These are phyloP conservation scores for Pseudozyma hubeiensis DNA, from an alignment of 1,284 basidiomycete genomes.

Conservation along the genomic window DNA sequence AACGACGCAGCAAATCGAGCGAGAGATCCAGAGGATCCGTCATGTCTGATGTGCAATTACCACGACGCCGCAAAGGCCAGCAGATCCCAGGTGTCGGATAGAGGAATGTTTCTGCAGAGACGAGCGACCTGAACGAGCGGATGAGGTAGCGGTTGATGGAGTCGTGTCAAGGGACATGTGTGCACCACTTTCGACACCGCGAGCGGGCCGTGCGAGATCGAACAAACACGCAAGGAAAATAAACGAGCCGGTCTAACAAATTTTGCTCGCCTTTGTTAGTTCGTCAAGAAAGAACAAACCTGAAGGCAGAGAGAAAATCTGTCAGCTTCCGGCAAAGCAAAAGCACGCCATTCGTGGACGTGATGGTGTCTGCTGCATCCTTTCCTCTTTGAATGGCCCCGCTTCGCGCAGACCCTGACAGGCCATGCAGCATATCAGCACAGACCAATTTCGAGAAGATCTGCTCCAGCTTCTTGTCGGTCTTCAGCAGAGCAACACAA, in stretches of 20 bases:
- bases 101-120: not conserved
- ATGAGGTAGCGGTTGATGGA: not conserved
- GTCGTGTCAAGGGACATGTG: not conserved
- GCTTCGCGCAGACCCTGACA: conserved; percentile 25
- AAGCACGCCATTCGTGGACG: conserved; percentile 32
- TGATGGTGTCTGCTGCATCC: conserved; percentile 27
- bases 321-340: not conserved
- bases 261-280: not conserved
- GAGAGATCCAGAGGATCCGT: conserved; percentile 63
- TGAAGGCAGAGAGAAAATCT: no score
- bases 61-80: no score
- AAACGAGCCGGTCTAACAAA: no score
- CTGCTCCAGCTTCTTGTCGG: not conserved
- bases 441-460: conserved; percentile 47
- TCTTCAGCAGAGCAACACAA: not conserved
- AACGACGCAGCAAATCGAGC: conserved; percentile 92
- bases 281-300: not conserved
- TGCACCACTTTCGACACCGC: not conserved
- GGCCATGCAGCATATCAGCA: conserved; percentile 9
- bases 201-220: conserved; percentile 19
- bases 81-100: not conserved
- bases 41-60: conserved; percentile 14
- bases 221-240: conserved; percentile 3
- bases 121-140: no score
- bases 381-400: conserved; percentile 18